These are phyloP conservation scores for Aurantiochytrium sp. DNA, from an alignment of 108 stramenopile genomes.

Conservation along the genomic window DNA sequence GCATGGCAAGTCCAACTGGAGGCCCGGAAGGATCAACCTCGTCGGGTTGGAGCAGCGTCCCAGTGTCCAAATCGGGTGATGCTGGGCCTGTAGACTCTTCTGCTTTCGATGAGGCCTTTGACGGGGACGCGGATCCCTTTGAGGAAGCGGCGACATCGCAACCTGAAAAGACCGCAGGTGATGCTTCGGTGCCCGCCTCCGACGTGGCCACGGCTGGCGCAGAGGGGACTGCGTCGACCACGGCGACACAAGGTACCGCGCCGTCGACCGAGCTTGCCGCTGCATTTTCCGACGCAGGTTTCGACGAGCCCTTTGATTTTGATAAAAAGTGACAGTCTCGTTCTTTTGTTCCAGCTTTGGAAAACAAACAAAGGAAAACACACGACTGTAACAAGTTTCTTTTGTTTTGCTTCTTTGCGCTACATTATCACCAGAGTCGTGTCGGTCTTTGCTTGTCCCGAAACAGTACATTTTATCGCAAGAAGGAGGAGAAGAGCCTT, in stretches of 20 bases:
- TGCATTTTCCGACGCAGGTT: background rate
- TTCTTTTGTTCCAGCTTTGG: background rate
- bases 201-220: background rate
- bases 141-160: background rate
- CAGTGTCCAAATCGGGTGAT: background rate
- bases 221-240: background rate
- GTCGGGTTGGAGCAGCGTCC: background rate
- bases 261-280: background rate
- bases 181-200: background rate
- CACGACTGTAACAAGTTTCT: background rate
- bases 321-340: background rate
- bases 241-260: background rate
- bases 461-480: no score
- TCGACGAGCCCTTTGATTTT: background rate
- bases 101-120: background rate
- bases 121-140: background rate
- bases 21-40: background rate
- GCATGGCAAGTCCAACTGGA: no score
- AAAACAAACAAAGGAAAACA: background rate
- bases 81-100: background rate
- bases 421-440: no score
- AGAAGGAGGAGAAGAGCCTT: no score
- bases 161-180: no score
- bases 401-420: no score
- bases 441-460: no score